These are phyloP conservation scores for Achaetomiella virescens DNA, from an alignment of 495 filamentous ascomycete species.

Conservation along the genomic window DNA sequence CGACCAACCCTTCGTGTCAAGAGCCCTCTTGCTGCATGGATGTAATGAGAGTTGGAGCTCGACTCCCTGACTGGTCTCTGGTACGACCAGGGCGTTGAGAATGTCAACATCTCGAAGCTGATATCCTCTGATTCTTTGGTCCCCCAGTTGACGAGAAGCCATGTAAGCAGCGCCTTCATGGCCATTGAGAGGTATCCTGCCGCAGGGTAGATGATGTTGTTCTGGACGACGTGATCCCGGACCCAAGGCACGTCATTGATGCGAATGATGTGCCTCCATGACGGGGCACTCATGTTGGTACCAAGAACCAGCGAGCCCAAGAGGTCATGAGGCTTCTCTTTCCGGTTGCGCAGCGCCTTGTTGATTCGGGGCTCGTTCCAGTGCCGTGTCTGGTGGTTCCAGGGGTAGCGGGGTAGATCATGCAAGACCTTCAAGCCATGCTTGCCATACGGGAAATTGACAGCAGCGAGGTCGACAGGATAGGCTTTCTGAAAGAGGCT, in stretches of 20 bases:
- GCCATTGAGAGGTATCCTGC: conserved; percentile 48
- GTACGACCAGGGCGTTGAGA: conserved; percentile 36
- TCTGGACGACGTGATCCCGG: conserved; percentile 36
- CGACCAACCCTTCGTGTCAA: conserved; percentile 32
- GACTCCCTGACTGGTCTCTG: conserved; percentile 30
- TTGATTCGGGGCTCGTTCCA: conserved; percentile 42
- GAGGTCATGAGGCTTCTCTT: conserved; percentile 38
- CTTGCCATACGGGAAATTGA: conserved; percentile 30
- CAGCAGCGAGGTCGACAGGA: conserved; percentile 34
- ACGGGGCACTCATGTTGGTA: conserved; percentile 31
- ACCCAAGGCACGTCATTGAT: conserved; percentile 44
- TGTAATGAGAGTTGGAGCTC: conserved; percentile 40
- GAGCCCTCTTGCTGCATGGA: conserved; percentile 34
- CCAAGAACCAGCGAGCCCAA: conserved; percentile 37
- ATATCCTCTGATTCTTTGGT: conserved; percentile 15
- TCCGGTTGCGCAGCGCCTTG: conserved; percentile 34
- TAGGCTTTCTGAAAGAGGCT: conserved; percentile 33
- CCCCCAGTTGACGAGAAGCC: not conserved
- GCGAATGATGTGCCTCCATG: conserved; percentile 38
- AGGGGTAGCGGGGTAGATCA: conserved; percentile 37
- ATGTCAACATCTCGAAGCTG: conserved; percentile 40
- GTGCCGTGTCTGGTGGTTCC: conserved; percentile 40
- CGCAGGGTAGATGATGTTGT: conserved; percentile 47
- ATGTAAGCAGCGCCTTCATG: conserved; percentile 38
- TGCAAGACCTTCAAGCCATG: conserved; percentile 30